phyloP scores from a whole-genome alignment of 164 flowering plant species.

The Kalanchoe fedtschenkoi region DNA sequence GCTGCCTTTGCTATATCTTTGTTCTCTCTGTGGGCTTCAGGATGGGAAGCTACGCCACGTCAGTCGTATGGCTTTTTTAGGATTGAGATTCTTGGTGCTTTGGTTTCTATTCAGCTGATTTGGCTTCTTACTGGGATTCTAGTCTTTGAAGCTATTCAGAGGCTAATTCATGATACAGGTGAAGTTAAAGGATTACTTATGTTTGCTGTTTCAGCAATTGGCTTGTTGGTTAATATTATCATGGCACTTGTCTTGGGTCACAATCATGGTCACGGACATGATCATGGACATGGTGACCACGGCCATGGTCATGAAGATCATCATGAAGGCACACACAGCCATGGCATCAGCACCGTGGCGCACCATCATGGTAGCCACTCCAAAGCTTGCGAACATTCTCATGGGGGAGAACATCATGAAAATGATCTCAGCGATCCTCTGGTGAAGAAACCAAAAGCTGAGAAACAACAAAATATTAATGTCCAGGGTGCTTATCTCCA shows the following conservation, averaged over 20 bases:
- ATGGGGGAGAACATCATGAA: neutral
- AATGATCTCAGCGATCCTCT: neutral
- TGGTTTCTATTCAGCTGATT: slow-evolving; percentile 8
- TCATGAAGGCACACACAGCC: neutral
- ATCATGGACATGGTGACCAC: slow-evolving; percentile 2
- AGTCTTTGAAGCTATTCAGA: slow-evolving; percentile 10
- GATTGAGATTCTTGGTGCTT: slow-evolving; percentile 10
- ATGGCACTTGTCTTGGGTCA: slow-evolving; percentile 8
- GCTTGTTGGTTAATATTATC: slow-evolving; percentile 8
- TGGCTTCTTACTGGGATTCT: slow-evolving; percentile 12
- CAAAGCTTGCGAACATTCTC: neutral
- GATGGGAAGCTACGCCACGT: slow-evolving; percentile 9
- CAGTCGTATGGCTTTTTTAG: slow-evolving; percentile 11
- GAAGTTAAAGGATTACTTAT: slow-evolving; percentile 11
- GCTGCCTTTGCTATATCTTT: slow-evolving; percentile 10
- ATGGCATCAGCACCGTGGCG: neutral
- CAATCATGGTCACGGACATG: slow-evolving; percentile 1
- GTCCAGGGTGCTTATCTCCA: slow-evolving; percentile 39
- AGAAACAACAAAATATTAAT: slow-evolving; percentile 20
- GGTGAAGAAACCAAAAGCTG: slow-evolving; percentile 3
- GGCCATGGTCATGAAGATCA: neutral
- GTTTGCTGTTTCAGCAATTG: slow-evolving; percentile 11
- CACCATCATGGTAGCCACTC: neutral
- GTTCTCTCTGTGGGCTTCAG: slow-evolving; percentile 10
- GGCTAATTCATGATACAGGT: slow-evolving; percentile 9